Percentiles rank a stretch among this genome's conserved stretches.
phyloP scores from a whole-genome alignment of 768 basidiomycete species.

The Lentinula guzmanii region DNA sequence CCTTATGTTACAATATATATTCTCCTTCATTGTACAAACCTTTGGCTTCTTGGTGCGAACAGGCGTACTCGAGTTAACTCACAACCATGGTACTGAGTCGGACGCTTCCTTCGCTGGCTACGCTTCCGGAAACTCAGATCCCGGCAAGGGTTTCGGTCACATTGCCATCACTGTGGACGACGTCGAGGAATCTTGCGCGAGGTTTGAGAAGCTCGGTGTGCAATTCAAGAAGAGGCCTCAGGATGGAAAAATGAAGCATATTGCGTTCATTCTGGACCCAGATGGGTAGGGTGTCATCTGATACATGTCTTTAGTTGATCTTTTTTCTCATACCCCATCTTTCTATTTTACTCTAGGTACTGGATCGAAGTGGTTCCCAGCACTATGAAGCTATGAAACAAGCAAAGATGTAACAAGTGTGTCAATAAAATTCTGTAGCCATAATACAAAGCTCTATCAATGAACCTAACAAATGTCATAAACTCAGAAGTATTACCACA shows the following conservation, averaged over 20 bases:
- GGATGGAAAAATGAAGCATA: slow-evolving; percentile 82
- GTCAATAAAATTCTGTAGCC: neutral
- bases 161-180: slow-evolving; percentile 83
- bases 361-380: slow-evolving; percentile 44
- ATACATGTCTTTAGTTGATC: neutral
- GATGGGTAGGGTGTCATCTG: slow-evolving; percentile 48
- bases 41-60: neutral
- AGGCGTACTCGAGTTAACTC: slow-evolving; percentile 81
- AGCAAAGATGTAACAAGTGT: neutral
- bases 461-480: too few relatives aligned
- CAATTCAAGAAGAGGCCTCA: slow-evolving; percentile 81
- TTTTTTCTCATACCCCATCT: neutral
- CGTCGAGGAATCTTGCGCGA: slow-evolving; percentile 74
- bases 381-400: neutral
- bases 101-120: slow-evolving; percentile 79
- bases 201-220: slow-evolving; percentile 78
- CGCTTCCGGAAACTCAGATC: slow-evolving; percentile 79
- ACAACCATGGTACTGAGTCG: slow-evolving; percentile 87
- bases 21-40: neutral
- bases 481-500: too few relatives aligned
- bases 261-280: slow-evolving; percentile 82
- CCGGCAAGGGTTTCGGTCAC: slow-evolving; percentile 79
- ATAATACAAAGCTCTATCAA: neutral
- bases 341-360: slow-evolving; percentile 30
- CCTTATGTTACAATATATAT: neutral